These are phyloP conservation scores for Ceratobasidium sp. DNA, from an alignment of 1,284 basidiomycete genomes.

Conservation along the genomic window DNA sequence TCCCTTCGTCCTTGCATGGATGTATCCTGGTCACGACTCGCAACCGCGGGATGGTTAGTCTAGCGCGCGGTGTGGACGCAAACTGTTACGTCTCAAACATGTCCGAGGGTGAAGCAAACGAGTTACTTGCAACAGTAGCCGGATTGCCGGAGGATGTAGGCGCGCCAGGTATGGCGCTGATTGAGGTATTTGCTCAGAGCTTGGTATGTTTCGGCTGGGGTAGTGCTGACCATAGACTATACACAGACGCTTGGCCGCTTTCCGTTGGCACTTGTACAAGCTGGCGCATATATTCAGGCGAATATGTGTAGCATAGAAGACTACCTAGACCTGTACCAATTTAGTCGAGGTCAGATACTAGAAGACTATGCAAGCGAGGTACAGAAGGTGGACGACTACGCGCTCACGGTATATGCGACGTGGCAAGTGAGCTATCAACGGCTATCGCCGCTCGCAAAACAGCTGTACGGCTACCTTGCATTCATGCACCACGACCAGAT, in stretches of 20 bases:
- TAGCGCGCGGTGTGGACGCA: too few species aligned
- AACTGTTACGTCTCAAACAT: too few species aligned
- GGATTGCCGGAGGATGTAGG: neutral
- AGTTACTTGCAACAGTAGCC: neutral
- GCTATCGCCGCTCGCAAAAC: neutral
- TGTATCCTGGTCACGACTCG: constrained; percentile 8
- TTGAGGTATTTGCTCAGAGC: too few species aligned
- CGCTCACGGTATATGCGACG: constrained; percentile 21
- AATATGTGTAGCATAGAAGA: neutral
- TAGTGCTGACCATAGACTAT: too few species aligned
- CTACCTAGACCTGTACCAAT: constrained; percentile 3
- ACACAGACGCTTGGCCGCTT: constrained; percentile 12
- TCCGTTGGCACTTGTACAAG: constrained; percentile 29
- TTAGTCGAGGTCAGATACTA: neutral
- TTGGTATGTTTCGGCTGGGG: too few species aligned
- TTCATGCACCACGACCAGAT: constrained; percentile 31
- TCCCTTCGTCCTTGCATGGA: neutral
- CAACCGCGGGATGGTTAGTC: neutral
- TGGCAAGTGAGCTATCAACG: constrained; percentile 8
- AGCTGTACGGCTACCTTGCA: neutral
- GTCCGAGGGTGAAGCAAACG: neutral
- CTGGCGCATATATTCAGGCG: constrained; percentile 33
- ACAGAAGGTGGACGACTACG: constrained; percentile 12
- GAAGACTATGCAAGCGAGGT: neutral
- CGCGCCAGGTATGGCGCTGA: too few species aligned